Evolutionary conservation across 495 filamentous ascomycete species (phyloP).

Genomic region (Neurospora cerealis): DNA sequence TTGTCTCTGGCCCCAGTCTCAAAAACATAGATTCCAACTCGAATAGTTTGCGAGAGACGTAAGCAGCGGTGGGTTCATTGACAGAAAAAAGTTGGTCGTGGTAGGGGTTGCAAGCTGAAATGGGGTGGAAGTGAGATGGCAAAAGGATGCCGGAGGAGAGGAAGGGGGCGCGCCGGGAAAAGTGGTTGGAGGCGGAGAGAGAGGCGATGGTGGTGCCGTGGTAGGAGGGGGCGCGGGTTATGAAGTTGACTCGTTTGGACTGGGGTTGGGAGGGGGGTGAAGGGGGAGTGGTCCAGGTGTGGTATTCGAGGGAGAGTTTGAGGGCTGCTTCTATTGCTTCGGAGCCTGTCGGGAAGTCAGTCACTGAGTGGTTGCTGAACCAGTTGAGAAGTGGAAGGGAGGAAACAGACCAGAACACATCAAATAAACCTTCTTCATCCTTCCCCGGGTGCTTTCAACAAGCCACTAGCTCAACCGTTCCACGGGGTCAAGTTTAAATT

Average conservation of each 20-base stretch:
- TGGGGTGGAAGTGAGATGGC: conserved; percentile 40
- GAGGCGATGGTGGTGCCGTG: conserved; percentile 62
- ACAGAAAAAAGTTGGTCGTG: conserved; percentile 20
- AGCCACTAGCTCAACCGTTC: conserved; percentile 29
- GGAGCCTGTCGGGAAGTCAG: conserved; percentile 35
- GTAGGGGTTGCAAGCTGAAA: conserved; percentile 52
- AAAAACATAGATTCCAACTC: conserved; percentile 61
- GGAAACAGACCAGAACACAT: conserved; percentile 41
- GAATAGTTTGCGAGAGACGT: conserved; percentile 24
- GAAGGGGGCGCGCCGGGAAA: conserved; percentile 45
- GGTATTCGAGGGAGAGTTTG: conserved; percentile 57
- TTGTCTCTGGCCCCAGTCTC: conserved; percentile 50
- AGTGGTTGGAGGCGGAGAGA: conserved; percentile 48
- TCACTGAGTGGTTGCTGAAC: too few species aligned
- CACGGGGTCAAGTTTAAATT: conserved; percentile 27
- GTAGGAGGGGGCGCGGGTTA: conserved; percentile 55
- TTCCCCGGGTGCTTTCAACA: conserved; percentile 29
- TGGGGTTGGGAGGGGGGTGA: too few species aligned
- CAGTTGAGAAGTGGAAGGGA: too few species aligned
- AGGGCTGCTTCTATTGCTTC: conserved; percentile 64
- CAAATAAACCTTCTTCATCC: conserved; percentile 36
- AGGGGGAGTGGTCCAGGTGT: conserved; percentile 28
- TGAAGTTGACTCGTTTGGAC: conserved; percentile 30
- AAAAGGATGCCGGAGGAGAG: conserved; percentile 35
- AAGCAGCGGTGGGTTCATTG: not conserved